Percentiles rank a stretch among this genome's conserved stretches.
phyloP scores from a whole-genome alignment of 495 filamentous ascomycete genomes.

The Talaromyces ruber region DNA sequence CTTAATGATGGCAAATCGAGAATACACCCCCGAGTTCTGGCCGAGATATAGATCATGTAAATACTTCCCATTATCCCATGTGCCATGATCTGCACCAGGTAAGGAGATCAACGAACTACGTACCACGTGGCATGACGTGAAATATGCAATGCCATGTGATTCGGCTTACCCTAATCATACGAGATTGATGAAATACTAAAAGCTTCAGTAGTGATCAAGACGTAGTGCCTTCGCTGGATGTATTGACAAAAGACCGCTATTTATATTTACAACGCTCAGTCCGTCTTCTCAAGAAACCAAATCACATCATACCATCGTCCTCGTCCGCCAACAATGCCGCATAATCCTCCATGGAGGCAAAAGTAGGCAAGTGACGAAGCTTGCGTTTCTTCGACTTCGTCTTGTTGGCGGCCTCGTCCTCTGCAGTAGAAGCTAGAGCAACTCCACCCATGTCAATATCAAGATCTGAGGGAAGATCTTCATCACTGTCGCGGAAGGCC shows the following conservation, averaged over 20 bases:
- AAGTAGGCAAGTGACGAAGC: slow-evolving; percentile 80
- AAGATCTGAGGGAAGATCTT: slow-evolving; percentile 45
- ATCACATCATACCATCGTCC: slow-evolving; percentile 41
- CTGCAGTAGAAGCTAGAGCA: slow-evolving; percentile 15
- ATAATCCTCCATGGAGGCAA: slow-evolving; percentile 90
- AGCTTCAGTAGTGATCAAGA: no score
- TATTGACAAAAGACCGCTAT: not conserved
- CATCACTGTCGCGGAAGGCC: slow-evolving; percentile 44
- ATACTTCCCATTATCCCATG: not conserved
- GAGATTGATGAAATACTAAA: no score
- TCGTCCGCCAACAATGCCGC: slow-evolving; percentile 74
- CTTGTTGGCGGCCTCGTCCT: slow-evolving; percentile 37
- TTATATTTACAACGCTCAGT: not conserved
- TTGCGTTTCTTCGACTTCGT: slow-evolving; percentile 68
- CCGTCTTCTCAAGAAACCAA: not conserved
- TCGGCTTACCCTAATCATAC: no score
- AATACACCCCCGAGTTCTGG: not conserved
- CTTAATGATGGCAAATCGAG: not conserved
- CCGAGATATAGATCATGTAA: not conserved
- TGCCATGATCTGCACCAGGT: not conserved
- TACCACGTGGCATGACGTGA: no score
- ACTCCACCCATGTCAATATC: slow-evolving; percentile 29
- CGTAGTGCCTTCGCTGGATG: no score
- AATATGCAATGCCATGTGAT: no score
- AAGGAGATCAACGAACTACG: not conserved